phyloP scores from a whole-genome alignment of 192 early-diverging fungal species.

The Martensiomyces pterosporus region DNA sequence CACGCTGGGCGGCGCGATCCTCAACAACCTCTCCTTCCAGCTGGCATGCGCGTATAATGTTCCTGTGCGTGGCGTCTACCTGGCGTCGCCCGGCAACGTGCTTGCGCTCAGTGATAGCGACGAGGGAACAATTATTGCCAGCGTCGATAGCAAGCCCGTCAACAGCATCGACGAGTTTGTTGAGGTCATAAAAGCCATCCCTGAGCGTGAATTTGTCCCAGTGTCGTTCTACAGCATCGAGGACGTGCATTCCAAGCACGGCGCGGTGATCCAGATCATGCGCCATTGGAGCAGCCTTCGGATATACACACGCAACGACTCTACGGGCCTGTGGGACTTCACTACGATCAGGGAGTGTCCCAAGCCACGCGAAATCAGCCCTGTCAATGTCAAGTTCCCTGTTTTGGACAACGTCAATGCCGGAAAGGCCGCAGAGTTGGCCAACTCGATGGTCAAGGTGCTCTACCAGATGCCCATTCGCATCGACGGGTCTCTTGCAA shows the following conservation, averaged over 20 bases:
- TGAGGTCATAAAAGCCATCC: constrained; percentile 57
- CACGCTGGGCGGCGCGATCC: constrained; percentile 78
- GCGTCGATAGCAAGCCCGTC: constrained; percentile 63
- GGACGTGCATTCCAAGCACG: constrained; percentile 14
- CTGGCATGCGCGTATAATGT: constrained; percentile 67
- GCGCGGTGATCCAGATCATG: not conserved
- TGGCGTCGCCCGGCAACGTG: constrained; percentile 50
- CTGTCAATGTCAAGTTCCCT: constrained; percentile 20
- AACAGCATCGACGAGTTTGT: constrained; percentile 65
- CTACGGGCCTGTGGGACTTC: constrained; percentile 42
- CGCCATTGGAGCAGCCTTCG: constrained; percentile 35
- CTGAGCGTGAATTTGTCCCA: constrained; percentile 43
- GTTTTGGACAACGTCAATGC: constrained; percentile 20
- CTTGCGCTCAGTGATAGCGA: constrained; percentile 1
- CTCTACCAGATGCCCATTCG: constrained; percentile 12
- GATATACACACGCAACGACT: constrained; percentile 37
- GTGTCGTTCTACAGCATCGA: constrained; percentile 22
- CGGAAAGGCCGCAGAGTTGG: constrained; percentile 16
- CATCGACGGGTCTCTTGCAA: constrained; percentile 15
- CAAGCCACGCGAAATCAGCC: constrained; percentile 6
- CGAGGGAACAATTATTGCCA: constrained; percentile 51
- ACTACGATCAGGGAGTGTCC: constrained; percentile 10
- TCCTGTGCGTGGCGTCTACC: constrained; percentile 76
- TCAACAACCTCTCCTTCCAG: constrained; percentile 72
- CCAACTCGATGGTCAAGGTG: constrained; percentile 31